Evolutionary conservation across 306 rosid genomes (phyloP).

Genomic region (Castanospermum australe): DNA sequence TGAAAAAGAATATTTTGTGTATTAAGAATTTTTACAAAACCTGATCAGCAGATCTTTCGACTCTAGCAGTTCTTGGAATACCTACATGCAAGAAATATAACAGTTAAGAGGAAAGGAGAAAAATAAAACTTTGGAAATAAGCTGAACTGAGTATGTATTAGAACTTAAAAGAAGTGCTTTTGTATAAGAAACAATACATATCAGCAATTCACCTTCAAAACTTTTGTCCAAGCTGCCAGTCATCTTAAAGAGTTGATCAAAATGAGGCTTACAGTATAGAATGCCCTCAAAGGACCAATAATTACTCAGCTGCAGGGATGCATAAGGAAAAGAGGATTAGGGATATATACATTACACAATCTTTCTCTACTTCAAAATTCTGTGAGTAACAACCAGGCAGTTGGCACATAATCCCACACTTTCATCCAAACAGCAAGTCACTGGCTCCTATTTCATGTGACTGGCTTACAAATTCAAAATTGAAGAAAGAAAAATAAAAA

Average conservation of each 20-base stretch:
- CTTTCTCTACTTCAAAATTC: not conserved
- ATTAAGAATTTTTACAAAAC: slow-evolving; percentile 34
- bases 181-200: slow-evolving; percentile 4
- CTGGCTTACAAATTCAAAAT: slow-evolving; percentile 9
- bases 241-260: slow-evolving; percentile 83
- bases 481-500: not conserved
- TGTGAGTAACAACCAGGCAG: not conserved
- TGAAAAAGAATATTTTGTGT: not conserved
- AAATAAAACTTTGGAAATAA: not conserved
- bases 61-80: slow-evolving; percentile 60
- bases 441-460: not conserved
- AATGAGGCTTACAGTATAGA: slow-evolving; percentile 94
- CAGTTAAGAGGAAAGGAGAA: slow-evolving; percentile 3
- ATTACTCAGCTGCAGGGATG: slow-evolving; percentile 70
- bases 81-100: slow-evolving; percentile 42
- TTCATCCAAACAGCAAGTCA: not conserved
- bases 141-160: not conserved
- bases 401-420: not conserved
- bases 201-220: slow-evolving; percentile 68
- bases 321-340: slow-evolving; percentile 10
- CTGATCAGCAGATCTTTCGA: slow-evolving; percentile 69
- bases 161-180: not conserved
- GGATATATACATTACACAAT: not conserved
- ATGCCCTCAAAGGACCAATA: slow-evolving; percentile 89
- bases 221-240: slow-evolving; percentile 97